A percentile compares a stretch with the other conserved stretches of the same genome.
Conservation (phyloP, 805 yeast genomes). For the Priceomyces medius region DNA sequence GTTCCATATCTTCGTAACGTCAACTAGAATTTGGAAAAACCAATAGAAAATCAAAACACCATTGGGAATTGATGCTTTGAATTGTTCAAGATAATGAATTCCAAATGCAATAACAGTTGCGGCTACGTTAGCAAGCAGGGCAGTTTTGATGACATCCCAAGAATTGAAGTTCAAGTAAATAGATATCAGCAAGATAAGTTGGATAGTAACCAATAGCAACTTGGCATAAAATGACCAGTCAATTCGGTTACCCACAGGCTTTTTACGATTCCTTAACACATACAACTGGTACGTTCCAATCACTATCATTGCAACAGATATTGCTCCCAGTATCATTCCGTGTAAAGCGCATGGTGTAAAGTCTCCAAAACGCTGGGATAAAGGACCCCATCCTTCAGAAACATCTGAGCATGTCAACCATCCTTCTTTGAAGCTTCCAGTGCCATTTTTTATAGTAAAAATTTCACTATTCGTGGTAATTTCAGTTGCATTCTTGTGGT, state of each 20-base stretch:
- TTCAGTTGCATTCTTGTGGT: not conserved
- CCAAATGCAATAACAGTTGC: conserved; percentile 52
- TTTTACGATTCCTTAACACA: conserved; percentile 27
- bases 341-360: conserved; percentile 61
- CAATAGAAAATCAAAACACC: conserved; percentile 74
- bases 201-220: conserved; percentile 37
- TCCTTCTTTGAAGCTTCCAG: not conserved
- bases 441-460: not conserved
- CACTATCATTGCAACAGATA: conserved; percentile 43
- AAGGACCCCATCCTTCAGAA: conserved; percentile 45
- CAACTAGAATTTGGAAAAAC: conserved; percentile 56
- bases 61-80: conserved; percentile 61
- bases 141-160: conserved; percentile 24
- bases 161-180: conserved; percentile 15
- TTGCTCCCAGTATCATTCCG: conserved; percentile 45
- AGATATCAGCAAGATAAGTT: conserved; percentile 35
- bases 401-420: conserved; percentile 12
- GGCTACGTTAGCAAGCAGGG: conserved; percentile 27
- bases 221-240: conserved; percentile 44
- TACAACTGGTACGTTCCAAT: conserved; percentile 40
- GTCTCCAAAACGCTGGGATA: conserved; percentile 47
- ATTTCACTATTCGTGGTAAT: not conserved
- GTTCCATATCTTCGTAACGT: conserved; percentile 44
- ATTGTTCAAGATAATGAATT: conserved; percentile 71
- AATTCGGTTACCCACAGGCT: conserved; percentile 26